These are phyloP conservation scores for Gonapodya sp. DNA, from an alignment of 192 early-diverging fungal genomes.

Conservation along the genomic window DNA sequence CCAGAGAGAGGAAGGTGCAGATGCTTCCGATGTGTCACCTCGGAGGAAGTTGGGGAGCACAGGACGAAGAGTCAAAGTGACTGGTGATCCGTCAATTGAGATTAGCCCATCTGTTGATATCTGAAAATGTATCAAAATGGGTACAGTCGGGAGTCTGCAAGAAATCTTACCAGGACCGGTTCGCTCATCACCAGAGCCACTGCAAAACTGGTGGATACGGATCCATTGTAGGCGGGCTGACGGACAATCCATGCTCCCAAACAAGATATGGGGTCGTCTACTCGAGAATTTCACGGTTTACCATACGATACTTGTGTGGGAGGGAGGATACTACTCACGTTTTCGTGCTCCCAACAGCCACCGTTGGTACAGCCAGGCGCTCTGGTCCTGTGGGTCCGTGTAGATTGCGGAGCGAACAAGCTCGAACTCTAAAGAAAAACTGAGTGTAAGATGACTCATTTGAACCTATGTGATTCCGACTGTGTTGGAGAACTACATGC, in stretches of 20 bases:
- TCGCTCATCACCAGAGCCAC: too few species aligned
- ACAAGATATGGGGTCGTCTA: conserved; percentile 9
- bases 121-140: too few species aligned
- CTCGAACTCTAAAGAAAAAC: conserved; percentile 4
- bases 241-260: background rate
- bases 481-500: too few species aligned
- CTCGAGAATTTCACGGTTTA: conserved; percentile 14
- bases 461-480: background rate
- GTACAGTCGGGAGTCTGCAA: too few species aligned
- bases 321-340: conserved; percentile 13
- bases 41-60: too few species aligned
- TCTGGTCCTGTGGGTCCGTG: conserved; percentile 95
- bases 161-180: too few species aligned
- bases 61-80: too few species aligned
- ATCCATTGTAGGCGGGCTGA: background rate
- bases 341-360: conserved; percentile 69
- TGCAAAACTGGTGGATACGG: too few species aligned
- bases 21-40: too few species aligned
- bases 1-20: too few species aligned
- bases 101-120: too few species aligned
- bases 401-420: conserved; percentile 77
- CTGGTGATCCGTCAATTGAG: too few species aligned
- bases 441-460: background rate
- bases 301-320: conserved; percentile 10
- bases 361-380: conserved; percentile 92